A percentile compares a stretch with the other conserved stretches of the same genome.
Conservation (phyloP, 495 filamentous ascomycete species). For the Neurospora tetrasperma region DNA sequence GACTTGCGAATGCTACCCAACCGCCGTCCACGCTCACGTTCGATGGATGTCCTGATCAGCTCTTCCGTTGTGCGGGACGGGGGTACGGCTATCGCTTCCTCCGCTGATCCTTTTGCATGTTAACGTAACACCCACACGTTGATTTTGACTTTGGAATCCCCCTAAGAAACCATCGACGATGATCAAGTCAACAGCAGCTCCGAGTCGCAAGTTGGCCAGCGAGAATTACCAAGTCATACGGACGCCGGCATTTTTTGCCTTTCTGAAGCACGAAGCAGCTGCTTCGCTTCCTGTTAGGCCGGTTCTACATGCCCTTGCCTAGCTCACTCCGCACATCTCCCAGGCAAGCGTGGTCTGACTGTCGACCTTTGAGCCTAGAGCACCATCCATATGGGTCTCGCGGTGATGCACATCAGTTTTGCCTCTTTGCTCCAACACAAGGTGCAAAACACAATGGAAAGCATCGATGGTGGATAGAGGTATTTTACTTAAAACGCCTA, state of each 20-base stretch:
- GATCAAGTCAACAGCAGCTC: neutral
- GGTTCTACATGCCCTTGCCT: neutral
- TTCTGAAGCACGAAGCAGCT: neutral
- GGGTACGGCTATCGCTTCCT: neutral
- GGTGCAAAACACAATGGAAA: neutral
- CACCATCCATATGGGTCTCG: neutral
- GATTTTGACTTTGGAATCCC: neutral
- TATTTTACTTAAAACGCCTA: neutral
- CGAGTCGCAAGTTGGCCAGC: neutral
- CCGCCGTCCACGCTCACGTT: neutral
- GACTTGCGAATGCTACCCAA: neutral
- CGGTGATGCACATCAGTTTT: neutral
- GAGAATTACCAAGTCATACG: neutral
- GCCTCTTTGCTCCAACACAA: neutral
- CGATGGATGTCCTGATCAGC: neutral
- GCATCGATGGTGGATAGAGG: neutral
- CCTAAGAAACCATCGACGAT: neutral
- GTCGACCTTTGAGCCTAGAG: neutral
- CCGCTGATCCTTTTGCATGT: neutral
- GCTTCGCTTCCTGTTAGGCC: neutral
- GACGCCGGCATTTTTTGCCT: neutral
- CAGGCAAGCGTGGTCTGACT: neutral
- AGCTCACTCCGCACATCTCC: neutral
- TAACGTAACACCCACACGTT: neutral
- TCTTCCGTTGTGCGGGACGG: neutral